Conservation (phyloP, 768 basidiomycete genomes). For the Amanita subjunquillea region DNA sequence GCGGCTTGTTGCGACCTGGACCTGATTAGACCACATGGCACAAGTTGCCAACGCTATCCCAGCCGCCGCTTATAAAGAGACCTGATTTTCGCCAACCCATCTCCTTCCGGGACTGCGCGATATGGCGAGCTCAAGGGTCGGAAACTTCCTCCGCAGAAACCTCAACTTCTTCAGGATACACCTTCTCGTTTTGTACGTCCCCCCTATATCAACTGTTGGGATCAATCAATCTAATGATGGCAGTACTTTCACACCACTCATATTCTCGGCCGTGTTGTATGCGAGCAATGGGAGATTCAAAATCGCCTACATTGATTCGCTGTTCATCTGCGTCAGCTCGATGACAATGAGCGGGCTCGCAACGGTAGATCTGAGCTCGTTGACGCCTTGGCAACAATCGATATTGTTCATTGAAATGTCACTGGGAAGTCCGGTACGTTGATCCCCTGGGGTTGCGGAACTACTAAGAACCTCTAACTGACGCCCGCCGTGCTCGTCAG, state of each 20-base stretch:
- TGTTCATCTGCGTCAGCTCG: slow-evolving; percentile 70
- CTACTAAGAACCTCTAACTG: neutral
- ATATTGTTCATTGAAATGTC: slow-evolving; percentile 74
- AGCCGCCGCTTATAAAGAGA: neutral
- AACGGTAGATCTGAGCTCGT: slow-evolving; percentile 55
- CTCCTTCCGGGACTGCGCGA: neutral
- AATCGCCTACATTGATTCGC: slow-evolving; percentile 65
- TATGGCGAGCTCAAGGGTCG: neutral
- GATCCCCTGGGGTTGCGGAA: neutral
- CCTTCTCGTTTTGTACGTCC: slow-evolving; percentile 46
- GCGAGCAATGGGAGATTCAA: slow-evolving; percentile 67
- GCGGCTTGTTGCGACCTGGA: too few species aligned
- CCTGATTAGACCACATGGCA: too few species aligned
- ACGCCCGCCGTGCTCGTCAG: slow-evolving; percentile 20
- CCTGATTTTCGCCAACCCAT: neutral
- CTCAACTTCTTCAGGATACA: slow-evolving; percentile 65
- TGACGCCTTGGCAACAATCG: slow-evolving; percentile 63
- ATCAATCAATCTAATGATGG: slow-evolving; percentile 6
- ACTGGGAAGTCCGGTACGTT: slow-evolving; percentile 59
- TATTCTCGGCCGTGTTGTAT: slow-evolving; percentile 75
- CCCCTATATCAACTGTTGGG: slow-evolving; percentile 3
- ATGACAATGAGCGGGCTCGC: slow-evolving; percentile 73
- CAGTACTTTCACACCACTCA: slow-evolving; percentile 70
- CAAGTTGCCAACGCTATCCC: too few species aligned
- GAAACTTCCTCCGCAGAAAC: slow-evolving; percentile 24